phyloP scores from a whole-genome alignment of 257 asterid genomes.

The Avicennia marina region DNA sequence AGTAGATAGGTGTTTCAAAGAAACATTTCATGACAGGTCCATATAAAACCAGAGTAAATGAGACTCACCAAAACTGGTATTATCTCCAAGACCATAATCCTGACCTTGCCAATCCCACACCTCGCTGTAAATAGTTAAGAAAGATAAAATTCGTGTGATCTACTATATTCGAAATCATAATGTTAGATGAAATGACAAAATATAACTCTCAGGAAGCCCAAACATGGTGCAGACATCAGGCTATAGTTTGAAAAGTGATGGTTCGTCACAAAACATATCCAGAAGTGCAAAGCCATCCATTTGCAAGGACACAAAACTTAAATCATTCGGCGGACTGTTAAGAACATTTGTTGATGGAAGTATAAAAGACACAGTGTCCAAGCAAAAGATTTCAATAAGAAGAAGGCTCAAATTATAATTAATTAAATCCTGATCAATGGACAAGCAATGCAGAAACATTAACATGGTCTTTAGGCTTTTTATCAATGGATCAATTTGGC shows the following conservation, averaged over 20 bases:
- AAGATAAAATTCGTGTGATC: background rate
- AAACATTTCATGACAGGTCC: slow-evolving; percentile 1
- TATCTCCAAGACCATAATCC: slow-evolving; percentile 47
- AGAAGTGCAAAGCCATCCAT: background rate
- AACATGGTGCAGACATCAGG: too few relatives aligned
- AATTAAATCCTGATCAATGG: background rate
- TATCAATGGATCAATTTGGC: too few relatives aligned
- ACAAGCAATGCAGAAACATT: background rate
- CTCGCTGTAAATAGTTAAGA: slow-evolving; percentile 31
- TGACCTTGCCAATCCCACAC: slow-evolving; percentile 69
- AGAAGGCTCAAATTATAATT: background rate
- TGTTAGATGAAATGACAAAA: background rate
- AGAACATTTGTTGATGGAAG: background rate
- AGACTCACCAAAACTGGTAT: slow-evolving; percentile 46
- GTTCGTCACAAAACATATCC: background rate
- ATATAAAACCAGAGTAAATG: background rate
- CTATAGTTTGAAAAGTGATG: too few relatives aligned
- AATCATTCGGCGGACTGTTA: slow-evolving; percentile 1
- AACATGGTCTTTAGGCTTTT: too few relatives aligned
- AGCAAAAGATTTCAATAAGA: background rate
- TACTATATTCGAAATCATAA: slow-evolving; percentile 1
- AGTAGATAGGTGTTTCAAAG: background rate
- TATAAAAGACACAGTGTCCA: slow-evolving; percentile 1
- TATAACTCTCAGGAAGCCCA: background rate
- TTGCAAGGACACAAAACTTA: slow-evolving; percentile 6